Base-by-base conservation (phyloP, 768 basidiomycete genomes). In the Fomitopsis serialis region DNA sequence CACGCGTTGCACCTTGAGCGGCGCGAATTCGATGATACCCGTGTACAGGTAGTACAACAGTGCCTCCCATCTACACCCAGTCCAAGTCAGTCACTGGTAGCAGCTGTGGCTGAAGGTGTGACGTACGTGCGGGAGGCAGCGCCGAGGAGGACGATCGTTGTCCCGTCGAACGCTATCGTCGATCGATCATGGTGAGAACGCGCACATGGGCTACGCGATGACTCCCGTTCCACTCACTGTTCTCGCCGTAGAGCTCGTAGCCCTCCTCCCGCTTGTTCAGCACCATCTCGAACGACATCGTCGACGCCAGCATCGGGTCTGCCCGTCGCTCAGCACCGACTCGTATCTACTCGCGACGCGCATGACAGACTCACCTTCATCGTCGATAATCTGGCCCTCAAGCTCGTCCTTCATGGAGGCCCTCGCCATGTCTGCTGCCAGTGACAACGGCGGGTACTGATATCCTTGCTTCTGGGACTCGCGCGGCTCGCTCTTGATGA, bases 41-140 rank as follows among this genome's bases (percentile, higher is more conserved):
- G 57, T 55, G 54, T 55, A 55, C 1, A 58, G 50, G 54, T 54
- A 58, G 32, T 55, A 58, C n/a, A 58, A 50, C n/a, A 58, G 23
- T 4, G 57, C 53, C 34, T 58, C 57, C 57, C 57, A 58, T 19
- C 57, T 58, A 43, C 13, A 15, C 15, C 34, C 6, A 40, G 37
- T 40, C n/a, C n/a, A n/a, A 15, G 19, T 17, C 10, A 52, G 8
- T 17, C 17, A 10, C 5, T 11, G 3, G n/a, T 2, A 24, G 10
- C 3, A 27, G 13, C 12, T 49, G 19, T 34, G 22, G 13, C 9
- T 29, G 15, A 13, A 48, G 13, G 15, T 29, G n/a, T n/a, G 32
- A 27, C 53, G 12, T 44, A 58, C 57, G 57, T 58, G 13, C 36
- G 32, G 4, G 57, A 24, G 4, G 57, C 48, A 8, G 49, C 49